Conservation (phyloP, 140 eudicot species). For the Ambrosia hybrid region DNA sequence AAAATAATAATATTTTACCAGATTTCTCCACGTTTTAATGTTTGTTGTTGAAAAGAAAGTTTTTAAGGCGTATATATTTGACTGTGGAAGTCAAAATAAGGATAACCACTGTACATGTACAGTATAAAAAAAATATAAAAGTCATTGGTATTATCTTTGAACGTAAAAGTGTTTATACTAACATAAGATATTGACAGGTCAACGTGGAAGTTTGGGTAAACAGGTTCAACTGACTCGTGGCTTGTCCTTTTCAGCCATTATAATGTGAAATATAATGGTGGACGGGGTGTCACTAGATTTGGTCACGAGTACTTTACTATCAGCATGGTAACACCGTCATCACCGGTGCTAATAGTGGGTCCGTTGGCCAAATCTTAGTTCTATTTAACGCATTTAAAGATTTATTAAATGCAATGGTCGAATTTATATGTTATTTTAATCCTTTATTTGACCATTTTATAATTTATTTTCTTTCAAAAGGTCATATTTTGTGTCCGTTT, state of each 20-base stretch:
- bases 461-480: too few species aligned
- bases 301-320: too few species aligned
- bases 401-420: too few species aligned
- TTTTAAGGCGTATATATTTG: constrained; percentile 19
- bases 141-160: constrained; percentile 36
- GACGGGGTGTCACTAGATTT: too few species aligned
- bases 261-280: background rate
- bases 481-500: too few species aligned
- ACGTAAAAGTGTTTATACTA: background rate
- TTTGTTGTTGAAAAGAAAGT: background rate
- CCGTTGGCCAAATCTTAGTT: too few species aligned
- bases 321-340: too few species aligned
- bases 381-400: too few species aligned
- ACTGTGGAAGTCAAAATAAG: constrained; percentile 19
- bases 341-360: too few species aligned
- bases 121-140: constrained; percentile 5
- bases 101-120: background rate
- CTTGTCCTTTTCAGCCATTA: constrained; percentile 1
- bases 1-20: background rate
- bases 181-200: constrained; percentile 31
- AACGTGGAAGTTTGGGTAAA: constrained; percentile 25
- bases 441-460: too few species aligned
- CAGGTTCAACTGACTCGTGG: constrained; percentile 1
- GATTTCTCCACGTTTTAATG: constrained; percentile 24
- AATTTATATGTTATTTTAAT: too few species aligned